Evolutionary conservation across 2,329 filamentous ascomycete species (phyloP).

Genomic region (Aureobasidium subglaciale): DNA sequence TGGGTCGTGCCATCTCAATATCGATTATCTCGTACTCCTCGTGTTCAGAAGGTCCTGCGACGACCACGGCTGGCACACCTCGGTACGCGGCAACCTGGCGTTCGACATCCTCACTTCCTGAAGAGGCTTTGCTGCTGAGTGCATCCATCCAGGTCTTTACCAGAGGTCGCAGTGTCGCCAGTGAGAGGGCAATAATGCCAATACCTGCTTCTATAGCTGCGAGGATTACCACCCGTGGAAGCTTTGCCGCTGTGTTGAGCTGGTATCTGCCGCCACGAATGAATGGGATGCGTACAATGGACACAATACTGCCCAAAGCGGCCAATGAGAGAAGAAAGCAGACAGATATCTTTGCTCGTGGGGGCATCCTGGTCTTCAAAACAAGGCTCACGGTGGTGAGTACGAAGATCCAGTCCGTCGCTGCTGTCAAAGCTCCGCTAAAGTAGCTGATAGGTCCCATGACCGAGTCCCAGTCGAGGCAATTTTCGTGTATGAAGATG

Average conservation of each 20-base stretch:
- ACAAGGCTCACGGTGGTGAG: constrained; percentile 36
- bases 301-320: constrained; percentile 22
- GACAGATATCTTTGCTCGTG: constrained; percentile 37
- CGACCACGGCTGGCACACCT: neutral
- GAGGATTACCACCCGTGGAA: constrained; percentile 24
- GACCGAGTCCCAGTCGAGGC: constrained; percentile 14
- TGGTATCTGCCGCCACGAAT: constrained; percentile 20
- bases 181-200: constrained; percentile 22
- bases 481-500: constrained; percentile 3
- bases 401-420: constrained; percentile 31
- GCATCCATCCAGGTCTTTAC: constrained; percentile 18
- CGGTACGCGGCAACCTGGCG: neutral
- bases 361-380: constrained; percentile 35
- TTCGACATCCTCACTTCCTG: neutral
- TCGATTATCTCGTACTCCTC: neutral
- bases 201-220: constrained; percentile 28
- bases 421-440: constrained; percentile 30
- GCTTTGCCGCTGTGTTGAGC: constrained; percentile 22
- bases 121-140: neutral
- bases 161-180: constrained; percentile 14
- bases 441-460: constrained; percentile 20
- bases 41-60: neutral
- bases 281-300: constrained; percentile 22
- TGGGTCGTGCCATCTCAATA: neutral
- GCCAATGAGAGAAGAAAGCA: constrained; percentile 35